Base-by-base conservation (phyloP, 1,139 yeast species). In the Entelexis paramagnoliae region DNA sequence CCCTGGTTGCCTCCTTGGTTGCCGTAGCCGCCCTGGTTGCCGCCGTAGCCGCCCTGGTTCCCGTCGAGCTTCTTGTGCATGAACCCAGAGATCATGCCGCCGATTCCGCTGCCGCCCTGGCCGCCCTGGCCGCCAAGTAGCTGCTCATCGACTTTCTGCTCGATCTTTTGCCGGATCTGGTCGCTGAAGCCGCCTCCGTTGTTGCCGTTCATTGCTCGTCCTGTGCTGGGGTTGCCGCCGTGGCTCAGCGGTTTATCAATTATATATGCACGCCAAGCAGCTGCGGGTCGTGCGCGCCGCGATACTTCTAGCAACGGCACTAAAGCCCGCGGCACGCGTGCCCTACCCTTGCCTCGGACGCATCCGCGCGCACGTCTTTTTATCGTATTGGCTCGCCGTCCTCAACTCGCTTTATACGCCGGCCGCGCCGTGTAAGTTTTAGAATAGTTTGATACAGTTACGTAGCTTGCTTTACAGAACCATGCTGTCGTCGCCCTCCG, bases 61-160 rank as follows among this genome's bases (percentile, higher is more conserved):
- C 40, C 26, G 44, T 44, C 46, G n/a, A 42, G 29, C 36, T 42
- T 22, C 48, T 45, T 41, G 35, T 34, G 39, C 46, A 53, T 30
- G 50, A 24, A 47, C 9, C 40, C 26, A 28, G 47, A 29, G 22
- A 44, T 29, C 43, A 41, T 38, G 45, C 45, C 30, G 46, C 54
- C 54, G 39, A 51, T 19, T 19, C 46, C 38, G 42, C 42, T 22
- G 26, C 51, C 50, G 33, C 56, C 54, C 17, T 48, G 33, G 48
- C 26, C 29, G 20, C 53, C 51, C 28, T 51, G 46, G 50, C 35
- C 26, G 30, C 49, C 46, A 40, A 51, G 49, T 20, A 39, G 17
- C 45, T 49, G 42, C 49, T 52, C 50, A 28, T 50, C 55, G 33
- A 51, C 54, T 29, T 17, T 35, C 19, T 44, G 41, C 42, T 46